These are phyloP conservation scores for Nakataea oryzae DNA, from an alignment of 2,329 filamentous ascomycete genomes.

Conservation along the genomic window DNA sequence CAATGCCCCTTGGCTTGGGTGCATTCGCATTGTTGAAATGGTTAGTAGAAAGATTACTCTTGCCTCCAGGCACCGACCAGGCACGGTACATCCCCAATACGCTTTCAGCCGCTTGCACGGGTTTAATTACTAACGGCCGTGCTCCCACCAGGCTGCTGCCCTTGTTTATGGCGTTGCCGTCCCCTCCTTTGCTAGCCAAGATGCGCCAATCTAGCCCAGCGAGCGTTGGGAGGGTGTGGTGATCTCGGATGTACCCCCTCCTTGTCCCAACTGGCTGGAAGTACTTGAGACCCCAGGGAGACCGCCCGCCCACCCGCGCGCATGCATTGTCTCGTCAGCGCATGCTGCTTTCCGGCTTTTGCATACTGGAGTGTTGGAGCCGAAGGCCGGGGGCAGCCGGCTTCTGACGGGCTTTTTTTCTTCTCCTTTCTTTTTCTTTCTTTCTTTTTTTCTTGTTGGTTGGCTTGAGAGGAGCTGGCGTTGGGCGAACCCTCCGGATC, in stretches of 20 bases:
- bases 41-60: no score
- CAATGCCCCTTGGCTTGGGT: no score
- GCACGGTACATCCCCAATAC: no score
- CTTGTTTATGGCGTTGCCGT: constrained; percentile 7
- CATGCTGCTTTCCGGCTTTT: no score
- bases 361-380: no score
- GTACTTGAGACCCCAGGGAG: not conserved
- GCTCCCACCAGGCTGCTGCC: not conserved
- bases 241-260: not conserved
- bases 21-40: no score
- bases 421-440: not conserved
- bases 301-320: not conserved
- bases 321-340: not conserved
- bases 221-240: not conserved
- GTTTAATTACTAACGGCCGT: constrained; percentile 5
- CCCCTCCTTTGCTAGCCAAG: constrained; percentile 1
- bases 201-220: not conserved
- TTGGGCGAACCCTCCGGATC: no score
- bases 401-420: no score
- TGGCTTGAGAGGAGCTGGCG: no score
- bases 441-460: no score
- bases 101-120: not conserved
- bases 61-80: no score
- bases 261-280: not conserved
- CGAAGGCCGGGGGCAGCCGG: not conserved